These are phyloP conservation scores for Friedmanniomyces endolithicus DNA, from an alignment of 495 filamentous ascomycete species.

Conservation along the genomic window DNA sequence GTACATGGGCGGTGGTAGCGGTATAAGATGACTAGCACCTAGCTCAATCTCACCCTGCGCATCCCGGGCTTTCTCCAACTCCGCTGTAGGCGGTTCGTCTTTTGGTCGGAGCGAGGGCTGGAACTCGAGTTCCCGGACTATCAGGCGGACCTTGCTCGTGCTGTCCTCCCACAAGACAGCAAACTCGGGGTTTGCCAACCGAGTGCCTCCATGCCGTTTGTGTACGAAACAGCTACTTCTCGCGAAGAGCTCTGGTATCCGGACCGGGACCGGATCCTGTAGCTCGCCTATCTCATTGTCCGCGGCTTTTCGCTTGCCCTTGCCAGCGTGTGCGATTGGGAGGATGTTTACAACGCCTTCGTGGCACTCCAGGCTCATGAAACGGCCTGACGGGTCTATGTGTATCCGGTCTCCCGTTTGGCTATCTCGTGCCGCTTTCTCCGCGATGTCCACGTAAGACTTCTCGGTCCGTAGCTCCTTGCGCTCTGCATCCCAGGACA, in stretches of 20 bases:
- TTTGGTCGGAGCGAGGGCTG: constrained; percentile 30
- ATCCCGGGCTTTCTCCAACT: constrained; percentile 33
- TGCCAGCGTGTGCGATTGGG: constrained; percentile 46
- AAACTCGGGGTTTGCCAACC: constrained; percentile 53
- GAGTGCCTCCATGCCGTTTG: constrained; percentile 36
- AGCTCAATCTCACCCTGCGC: constrained; percentile 52
- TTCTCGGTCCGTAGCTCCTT: constrained; percentile 55
- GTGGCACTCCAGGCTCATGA: constrained; percentile 76
- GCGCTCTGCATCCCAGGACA: constrained; percentile 63
- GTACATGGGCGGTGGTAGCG: constrained; percentile 49
- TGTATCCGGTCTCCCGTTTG: constrained; percentile 63
- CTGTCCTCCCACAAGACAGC: constrained; percentile 75
- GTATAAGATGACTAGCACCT: constrained; percentile 71
- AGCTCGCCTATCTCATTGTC: constrained; percentile 44
- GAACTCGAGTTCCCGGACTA: constrained; percentile 45
- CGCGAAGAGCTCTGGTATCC: constrained; percentile 80
- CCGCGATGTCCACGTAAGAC: constrained; percentile 56
- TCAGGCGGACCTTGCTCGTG: constrained; percentile 46
- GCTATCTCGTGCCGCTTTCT: constrained; percentile 67
- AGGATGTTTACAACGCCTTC: constrained; percentile 74
- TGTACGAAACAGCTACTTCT: constrained; percentile 71
- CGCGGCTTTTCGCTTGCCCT: constrained; percentile 42
- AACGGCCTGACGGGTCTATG: constrained; percentile 69
- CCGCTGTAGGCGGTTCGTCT: constrained; percentile 37
- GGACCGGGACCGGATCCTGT: constrained; percentile 54